A percentile compares a stretch with the other conserved stretches of the same genome.
Evolutionary conservation across 1,284 basidiomycete genomes (phyloP).

Genomic region (Ganoderma boninense): DNA sequence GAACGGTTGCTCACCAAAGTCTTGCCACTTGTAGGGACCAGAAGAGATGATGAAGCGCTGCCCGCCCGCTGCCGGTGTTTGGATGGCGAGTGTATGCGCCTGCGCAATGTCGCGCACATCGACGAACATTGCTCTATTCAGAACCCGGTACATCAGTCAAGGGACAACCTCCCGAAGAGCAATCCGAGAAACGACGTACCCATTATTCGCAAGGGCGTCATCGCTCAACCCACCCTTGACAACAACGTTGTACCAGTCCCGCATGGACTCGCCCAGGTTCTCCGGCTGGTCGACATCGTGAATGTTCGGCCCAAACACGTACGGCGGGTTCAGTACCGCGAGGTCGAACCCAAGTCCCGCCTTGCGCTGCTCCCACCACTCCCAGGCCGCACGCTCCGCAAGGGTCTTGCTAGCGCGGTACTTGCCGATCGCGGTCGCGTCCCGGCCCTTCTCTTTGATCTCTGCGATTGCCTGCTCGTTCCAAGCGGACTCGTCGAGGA

Average conservation of each 20-base stretch:
- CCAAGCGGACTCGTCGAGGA: slow-evolving; percentile 65
- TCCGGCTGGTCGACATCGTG: slow-evolving; percentile 57
- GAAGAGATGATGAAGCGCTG: slow-evolving; percentile 62
- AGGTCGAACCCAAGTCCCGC: slow-evolving; percentile 59
- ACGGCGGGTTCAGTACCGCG: slow-evolving; percentile 63
- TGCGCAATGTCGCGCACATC: slow-evolving; percentile 71
- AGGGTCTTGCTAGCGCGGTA: slow-evolving; percentile 74
- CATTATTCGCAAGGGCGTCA: slow-evolving; percentile 16
- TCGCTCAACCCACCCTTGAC: slow-evolving; percentile 38
- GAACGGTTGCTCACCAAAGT: slow-evolving; percentile 35
- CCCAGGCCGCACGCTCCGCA: slow-evolving; percentile 71
- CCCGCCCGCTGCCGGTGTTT: slow-evolving; percentile 62
- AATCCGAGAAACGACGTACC: neutral
- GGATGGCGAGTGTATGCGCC: slow-evolving; percentile 64
- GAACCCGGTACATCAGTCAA: neutral
- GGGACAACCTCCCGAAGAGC: neutral
- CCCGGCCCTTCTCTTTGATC: slow-evolving; percentile 59
- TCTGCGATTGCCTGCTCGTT: slow-evolving; percentile 61
- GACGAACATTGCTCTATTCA: slow-evolving; percentile 47
- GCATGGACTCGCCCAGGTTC: slow-evolving; percentile 61
- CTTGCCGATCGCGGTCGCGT: slow-evolving; percentile 51
- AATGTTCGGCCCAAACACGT: slow-evolving; percentile 55
- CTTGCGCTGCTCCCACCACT: slow-evolving; percentile 64
- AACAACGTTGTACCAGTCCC: slow-evolving; percentile 43
- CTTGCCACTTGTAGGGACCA: slow-evolving; percentile 46